Percentiles rank a stretch among this genome's conserved stretches.
phyloP scores from a whole-genome alignment of 192 early-diverging fungal genomes.

The Linnemannia zychae region DNA sequence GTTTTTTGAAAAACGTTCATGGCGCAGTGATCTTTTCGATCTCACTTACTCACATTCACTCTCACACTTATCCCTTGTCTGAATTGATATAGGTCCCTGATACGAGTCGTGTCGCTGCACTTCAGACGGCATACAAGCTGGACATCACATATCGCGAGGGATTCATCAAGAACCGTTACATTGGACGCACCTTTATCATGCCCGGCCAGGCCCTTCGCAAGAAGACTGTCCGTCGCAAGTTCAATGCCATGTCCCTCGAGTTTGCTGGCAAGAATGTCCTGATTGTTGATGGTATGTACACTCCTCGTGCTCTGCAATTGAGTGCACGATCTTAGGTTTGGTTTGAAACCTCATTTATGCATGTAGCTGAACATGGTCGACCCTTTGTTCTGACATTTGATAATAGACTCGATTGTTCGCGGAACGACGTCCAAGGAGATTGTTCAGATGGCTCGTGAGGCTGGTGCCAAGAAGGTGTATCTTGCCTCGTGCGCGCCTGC shows the following conservation, averaged over 20 bases:
- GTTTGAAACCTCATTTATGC: neutral
- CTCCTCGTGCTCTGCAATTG: no score
- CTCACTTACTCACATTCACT: neutral
- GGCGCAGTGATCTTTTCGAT: no score
- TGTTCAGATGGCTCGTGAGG: constrained; percentile 97
- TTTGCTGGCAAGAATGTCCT: constrained; percentile 96
- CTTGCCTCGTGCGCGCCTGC: constrained; percentile 97
- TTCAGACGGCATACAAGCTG: constrained; percentile 90
- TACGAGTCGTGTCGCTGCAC: constrained; percentile 92
- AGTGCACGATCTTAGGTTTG: neutral
- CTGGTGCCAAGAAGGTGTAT: constrained; percentile 97
- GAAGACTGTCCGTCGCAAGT: constrained; percentile 94
- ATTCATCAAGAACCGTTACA: constrained; percentile 98
- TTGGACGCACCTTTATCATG: constrained; percentile 99
- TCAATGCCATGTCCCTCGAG: constrained; percentile 98
- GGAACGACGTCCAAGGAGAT: constrained; percentile 99
- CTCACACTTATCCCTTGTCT: neutral
- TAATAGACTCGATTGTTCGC: constrained; percentile 93
- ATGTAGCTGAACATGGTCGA: neutral
- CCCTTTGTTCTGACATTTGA: neutral
- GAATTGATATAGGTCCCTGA: constrained; percentile 80
- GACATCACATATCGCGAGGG: constrained; percentile 96
- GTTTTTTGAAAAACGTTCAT: no score
- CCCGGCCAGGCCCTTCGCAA: constrained; percentile 90
- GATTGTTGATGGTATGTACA: constrained; percentile 86